Evolutionary conservation across 805 yeast genomes (phyloP).

Genomic region (Hanseniaspora hatyaiensis): DNA sequence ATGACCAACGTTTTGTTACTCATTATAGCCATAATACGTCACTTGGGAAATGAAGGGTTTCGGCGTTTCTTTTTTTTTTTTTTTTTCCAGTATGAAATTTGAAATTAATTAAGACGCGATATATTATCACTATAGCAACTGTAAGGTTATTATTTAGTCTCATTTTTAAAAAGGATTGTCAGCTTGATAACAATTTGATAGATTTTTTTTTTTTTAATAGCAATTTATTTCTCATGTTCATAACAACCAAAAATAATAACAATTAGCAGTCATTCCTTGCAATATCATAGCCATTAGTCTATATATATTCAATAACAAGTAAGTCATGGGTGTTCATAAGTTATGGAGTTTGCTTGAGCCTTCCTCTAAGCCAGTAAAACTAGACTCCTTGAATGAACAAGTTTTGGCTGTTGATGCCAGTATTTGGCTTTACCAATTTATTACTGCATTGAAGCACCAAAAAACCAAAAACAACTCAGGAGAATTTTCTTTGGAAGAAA

Average conservation of each 20-base stretch:
- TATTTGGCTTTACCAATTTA: constrained; percentile 93
- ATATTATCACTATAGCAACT: too few relatives aligned
- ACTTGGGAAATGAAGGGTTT: neutral
- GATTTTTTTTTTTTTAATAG: too few relatives aligned
- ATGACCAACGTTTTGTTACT: too few relatives aligned
- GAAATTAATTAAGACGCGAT: too few relatives aligned
- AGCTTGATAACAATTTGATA: too few relatives aligned
- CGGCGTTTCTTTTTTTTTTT: neutral
- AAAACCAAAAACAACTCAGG: constrained; percentile 8
- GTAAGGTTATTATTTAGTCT: neutral
- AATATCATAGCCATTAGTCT: neutral
- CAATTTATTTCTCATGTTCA: too few relatives aligned
- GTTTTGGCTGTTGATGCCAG: constrained; percentile 93
- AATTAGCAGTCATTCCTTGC: too few relatives aligned
- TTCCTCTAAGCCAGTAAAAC: constrained; percentile 75
- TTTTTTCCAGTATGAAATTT: neutral
- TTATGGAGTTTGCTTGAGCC: constrained; percentile 89
- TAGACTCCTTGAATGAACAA: constrained; percentile 71
- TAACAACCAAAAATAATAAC: too few relatives aligned
- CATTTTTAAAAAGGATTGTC: too few relatives aligned
- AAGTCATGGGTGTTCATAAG: constrained; percentile 86
- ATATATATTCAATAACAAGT: neutral
- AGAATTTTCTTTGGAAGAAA: constrained; percentile 36
- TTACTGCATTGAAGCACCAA: constrained; percentile 80
- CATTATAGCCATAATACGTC: too few relatives aligned